Percentiles rank a stretch among this genome's conserved stretches.
Evolutionary conservation across 352 stramenopile species (phyloP).

Genomic region (Peronospora destructor): DNA sequence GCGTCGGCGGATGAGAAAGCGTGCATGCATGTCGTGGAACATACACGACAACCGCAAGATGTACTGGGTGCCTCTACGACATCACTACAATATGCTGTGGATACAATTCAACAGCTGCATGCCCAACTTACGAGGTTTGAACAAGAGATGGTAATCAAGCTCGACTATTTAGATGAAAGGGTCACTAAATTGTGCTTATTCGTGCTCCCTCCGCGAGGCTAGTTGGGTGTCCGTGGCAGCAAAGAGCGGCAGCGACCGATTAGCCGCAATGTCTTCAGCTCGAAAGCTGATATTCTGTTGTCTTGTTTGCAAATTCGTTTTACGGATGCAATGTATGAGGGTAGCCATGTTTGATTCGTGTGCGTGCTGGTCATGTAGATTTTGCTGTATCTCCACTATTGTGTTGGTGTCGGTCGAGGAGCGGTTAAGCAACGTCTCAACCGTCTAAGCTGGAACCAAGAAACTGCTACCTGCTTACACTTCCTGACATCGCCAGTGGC

Average conservation of each 20-base stretch:
- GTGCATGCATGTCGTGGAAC: slow-evolving; percentile 8
- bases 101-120: slow-evolving; percentile 38
- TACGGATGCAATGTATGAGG: too few species aligned
- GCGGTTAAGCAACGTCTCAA: slow-evolving; percentile 1
- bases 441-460: slow-evolving; percentile 1
- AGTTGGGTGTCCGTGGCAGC: background rate
- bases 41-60: background rate
- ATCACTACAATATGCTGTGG: slow-evolving; percentile 27
- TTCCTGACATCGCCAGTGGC: background rate
- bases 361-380: background rate
- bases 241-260: background rate
- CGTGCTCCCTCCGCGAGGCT: slow-evolving; percentile 29
- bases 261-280: background rate
- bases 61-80: background rate
- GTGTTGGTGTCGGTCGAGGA: background rate
- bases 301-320: too few species aligned
- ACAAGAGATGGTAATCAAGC: slow-evolving; percentile 40
- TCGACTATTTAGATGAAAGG: slow-evolving; percentile 58
- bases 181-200: slow-evolving; percentile 52
- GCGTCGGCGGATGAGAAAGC: slow-evolving; percentile 8
- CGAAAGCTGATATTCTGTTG: background rate
- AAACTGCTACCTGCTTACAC: slow-evolving; percentile 3
- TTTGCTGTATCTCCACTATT: background rate
- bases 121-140: slow-evolving; percentile 48
- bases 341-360: background rate